These are phyloP conservation scores for Neofusicoccum sp. DNA, from an alignment of 2,329 filamentous ascomycete genomes.

Conservation along the genomic window DNA sequence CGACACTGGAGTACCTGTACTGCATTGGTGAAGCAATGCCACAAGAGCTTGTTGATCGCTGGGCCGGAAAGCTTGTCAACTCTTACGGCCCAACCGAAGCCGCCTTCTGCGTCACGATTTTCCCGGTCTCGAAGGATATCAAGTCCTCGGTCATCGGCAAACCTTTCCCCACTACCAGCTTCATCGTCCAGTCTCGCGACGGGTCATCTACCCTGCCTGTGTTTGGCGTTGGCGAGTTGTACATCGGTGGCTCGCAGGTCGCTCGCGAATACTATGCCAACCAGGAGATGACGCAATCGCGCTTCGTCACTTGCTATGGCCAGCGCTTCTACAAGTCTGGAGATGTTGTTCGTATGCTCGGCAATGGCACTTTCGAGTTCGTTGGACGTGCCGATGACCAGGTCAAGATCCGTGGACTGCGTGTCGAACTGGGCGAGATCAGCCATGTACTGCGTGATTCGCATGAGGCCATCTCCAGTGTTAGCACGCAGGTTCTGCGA, in stretches of 20 bases:
- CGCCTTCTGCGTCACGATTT: conserved; percentile 47
- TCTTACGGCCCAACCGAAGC: conserved; percentile 46
- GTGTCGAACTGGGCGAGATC: conserved; percentile 41
- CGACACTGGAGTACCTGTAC: conserved; percentile 42
- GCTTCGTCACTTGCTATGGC: conserved; percentile 30
- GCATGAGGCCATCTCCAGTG: conserved; percentile 26
- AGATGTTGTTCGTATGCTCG: conserved; percentile 39
- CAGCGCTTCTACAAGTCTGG: conserved; percentile 39
- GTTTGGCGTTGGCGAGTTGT: conserved; percentile 45
- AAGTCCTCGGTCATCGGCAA: conserved; percentile 43
- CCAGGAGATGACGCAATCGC: conserved; percentile 29
- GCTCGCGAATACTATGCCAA: conserved; percentile 46
- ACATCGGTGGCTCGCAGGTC: conserved; percentile 47
- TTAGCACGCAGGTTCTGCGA: conserved; percentile 33
- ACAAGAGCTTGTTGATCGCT: conserved; percentile 37
- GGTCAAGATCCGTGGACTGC: conserved; percentile 39
- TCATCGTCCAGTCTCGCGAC: conserved; percentile 35
- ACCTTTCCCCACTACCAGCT: conserved; percentile 42
- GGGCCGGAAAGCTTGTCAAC: conserved; percentile 42
- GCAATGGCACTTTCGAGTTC: conserved; percentile 40
- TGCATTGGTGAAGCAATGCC: conserved; percentile 47
- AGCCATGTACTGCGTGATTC: conserved; percentile 29
- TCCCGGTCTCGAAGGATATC: conserved; percentile 26
- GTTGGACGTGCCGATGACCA: conserved; percentile 40
- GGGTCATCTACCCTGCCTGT: conserved; percentile 35